Evolutionary conservation across 441 rosid genomes (phyloP), one percentile per base, ranked within the genome.

Genomic region (Adansonia rubrostipa): DNA sequence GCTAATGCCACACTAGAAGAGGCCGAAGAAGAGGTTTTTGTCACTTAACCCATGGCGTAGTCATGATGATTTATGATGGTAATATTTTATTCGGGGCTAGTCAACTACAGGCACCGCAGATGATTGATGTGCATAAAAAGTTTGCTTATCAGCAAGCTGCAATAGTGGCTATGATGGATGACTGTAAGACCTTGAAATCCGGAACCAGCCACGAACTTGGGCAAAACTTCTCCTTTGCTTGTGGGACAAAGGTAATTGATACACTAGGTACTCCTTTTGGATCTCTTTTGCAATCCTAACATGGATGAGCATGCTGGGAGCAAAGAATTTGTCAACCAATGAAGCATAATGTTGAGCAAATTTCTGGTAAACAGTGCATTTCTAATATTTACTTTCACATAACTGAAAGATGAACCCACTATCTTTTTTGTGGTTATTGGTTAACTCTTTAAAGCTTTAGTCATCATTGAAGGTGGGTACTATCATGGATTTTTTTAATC

Each of bases 61-160:
- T 68, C 9, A 56, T 60, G 76, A 65, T 24, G 11, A 33, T 42
- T 20, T 76, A 54, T 54, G 45, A 19, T 50, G 24, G 60, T 66
- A 40, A 22, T 74, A 67, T 64, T 42, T 42, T 77, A 67, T 79
- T 81, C 60, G 71, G 61, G 77, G 75, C 78, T 84, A 53, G 83
- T 86, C 78, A 69, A 79, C 69, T 77, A 85, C 95, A 95, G 99
- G 96, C 95, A 33, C 69, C 86, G 62, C 94, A 89, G 90, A 93
- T 93, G 99, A 92, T 95, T 78, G 92, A 91, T 13, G 85, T 93
- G 81, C 90, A 95, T 79, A 91, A 94, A 60, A 88, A 84, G 87
- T 95, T 95, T 88, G 93, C 98, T 64, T 93, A 83, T 69, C 96
- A 91, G 96, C 90, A 92, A 81, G 89, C 99, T 85, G 98, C 96